Evolutionary conservation across 805 yeast genomes (phyloP).

Genomic region (Pichia nakasei): DNA sequence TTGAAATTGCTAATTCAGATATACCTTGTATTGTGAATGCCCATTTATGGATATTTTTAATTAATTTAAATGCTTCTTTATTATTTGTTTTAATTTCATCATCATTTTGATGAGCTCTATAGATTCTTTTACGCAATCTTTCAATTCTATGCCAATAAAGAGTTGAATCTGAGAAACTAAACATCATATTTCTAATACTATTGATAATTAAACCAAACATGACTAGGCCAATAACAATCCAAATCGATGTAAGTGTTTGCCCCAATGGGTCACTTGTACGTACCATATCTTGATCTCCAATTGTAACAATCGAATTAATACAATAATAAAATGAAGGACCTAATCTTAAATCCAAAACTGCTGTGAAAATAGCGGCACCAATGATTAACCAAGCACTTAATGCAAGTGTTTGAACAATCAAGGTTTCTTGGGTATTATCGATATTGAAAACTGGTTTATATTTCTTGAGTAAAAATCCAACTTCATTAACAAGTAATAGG

Average conservation of each 20-base stretch:
- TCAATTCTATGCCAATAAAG: conserved; percentile 61
- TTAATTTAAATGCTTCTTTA: conserved; percentile 44
- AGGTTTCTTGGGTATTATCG: conserved; percentile 55
- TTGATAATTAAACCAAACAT: conserved; percentile 67
- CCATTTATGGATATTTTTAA: conserved; percentile 41
- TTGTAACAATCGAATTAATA: conserved; percentile 63
- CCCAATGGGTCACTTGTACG: conserved; percentile 43
- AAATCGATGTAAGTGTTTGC: conserved; percentile 50
- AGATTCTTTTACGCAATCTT: conserved; percentile 30
- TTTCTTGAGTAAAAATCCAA: conserved; percentile 49
- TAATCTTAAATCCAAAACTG: conserved; percentile 38
- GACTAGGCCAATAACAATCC: conserved; percentile 62
- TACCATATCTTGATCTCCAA: conserved; percentile 71
- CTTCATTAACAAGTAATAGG: conserved; percentile 45
- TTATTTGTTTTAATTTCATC: conserved; percentile 17
- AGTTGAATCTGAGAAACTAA: conserved; percentile 53
- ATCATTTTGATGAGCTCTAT: conserved; percentile 4
- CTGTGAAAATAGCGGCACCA: conserved; percentile 55
- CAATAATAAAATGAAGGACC: conserved; percentile 69
- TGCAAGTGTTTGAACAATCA: conserved; percentile 63
- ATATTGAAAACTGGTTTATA: conserved; percentile 69
- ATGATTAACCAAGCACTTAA: conserved; percentile 61
- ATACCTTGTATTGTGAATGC: conserved; percentile 34
- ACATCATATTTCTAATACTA: conserved; percentile 56
- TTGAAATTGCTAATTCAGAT: conserved; percentile 31